Base-by-base conservation (phyloP, 2,329 filamentous ascomycete species). In the Bertia moriformis region DNA sequence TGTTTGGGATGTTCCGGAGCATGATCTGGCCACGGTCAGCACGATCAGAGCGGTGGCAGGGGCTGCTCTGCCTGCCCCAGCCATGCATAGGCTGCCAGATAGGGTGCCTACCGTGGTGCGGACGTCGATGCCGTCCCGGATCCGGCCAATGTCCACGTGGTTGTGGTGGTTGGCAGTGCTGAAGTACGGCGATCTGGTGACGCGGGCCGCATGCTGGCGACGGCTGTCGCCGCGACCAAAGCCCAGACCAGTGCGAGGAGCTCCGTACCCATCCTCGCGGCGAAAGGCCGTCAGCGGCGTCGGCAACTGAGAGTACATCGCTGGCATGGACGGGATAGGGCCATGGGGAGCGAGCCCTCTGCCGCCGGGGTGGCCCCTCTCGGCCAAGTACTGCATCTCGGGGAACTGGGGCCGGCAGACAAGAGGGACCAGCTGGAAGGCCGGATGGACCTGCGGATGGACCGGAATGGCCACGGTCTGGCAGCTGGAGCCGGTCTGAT, bases 1-100 rank as follows among this genome's bases (percentile, higher is more conserved):
- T 86, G 61, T 94, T 94, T 1, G 88, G 88, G 35, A 95, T 89
- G 55, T 96, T 95, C 27, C 89, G 79, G 20, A 95, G 60, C 89
- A 96, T 95, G 46, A 96, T 84, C 80, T 86, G 42, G 42, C 27
- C 36, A 17, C 35, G 37, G 42, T 20, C 19, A 40, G 38, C 4
- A 18, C 12, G 5, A 4, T 19, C 15, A 14, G 4, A 3, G 4
- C 32, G 19, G 37, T n/a, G n/a, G n/a, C n/a, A n/a, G n/a, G n/a
- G n/a, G n/a, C n/a, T n/a, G n/a, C n/a, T n/a, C n/a, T n/a, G n/a
- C n/a, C n/a, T n/a, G n/a, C n/a, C 45, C 49, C 38, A 40, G 58
- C 53, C 50, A 52, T 51, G 18, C 7, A 43, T n/a, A 7, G 19
- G 39, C n/a, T 27, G 15, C 2, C 14, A 12, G n/a, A 27, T 5